phyloP scores from a whole-genome alignment of 306 rosid genomes.

The Astragalus membranaceus region DNA sequence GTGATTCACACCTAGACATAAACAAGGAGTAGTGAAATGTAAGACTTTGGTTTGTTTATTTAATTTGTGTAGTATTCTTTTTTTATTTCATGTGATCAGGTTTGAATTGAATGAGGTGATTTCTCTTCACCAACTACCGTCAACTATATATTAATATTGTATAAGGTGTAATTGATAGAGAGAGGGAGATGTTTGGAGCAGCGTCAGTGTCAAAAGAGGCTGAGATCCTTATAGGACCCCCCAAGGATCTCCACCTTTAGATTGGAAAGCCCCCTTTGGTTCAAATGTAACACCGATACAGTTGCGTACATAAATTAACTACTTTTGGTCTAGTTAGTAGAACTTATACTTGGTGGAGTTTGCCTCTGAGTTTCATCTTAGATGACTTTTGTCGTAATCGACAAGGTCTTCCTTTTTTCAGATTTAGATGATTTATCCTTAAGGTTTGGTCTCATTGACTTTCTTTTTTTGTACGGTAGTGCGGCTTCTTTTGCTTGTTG shows the following conservation, averaged over 20 bases:
- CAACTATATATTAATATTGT: conserved; percentile 19
- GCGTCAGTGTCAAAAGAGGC: conserved; percentile 46
- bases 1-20: conserved; percentile 43
- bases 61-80: neutral
- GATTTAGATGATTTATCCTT: no score
- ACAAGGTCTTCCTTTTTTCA: no score
- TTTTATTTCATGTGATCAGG: conserved; percentile 2
- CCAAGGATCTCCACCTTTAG: conserved; percentile 45
- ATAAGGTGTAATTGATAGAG: conserved; percentile 23
- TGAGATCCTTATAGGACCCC: conserved; percentile 58
- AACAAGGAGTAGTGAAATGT: conserved; percentile 36
- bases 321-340: no score
- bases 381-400: no score
- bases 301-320: no score
- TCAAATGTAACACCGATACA: no score
- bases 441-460: no score
- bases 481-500: no score
- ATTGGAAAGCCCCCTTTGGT: no score
- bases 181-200: conserved; percentile 41
- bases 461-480: no score
- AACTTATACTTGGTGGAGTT: no score
- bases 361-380: no score
- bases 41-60: conserved; percentile 27
- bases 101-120: conserved; percentile 9
- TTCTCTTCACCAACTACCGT: conserved; percentile 46